Conservation (phyloP, 805 yeast genomes). For the Danielia oregonensis region DNA sequence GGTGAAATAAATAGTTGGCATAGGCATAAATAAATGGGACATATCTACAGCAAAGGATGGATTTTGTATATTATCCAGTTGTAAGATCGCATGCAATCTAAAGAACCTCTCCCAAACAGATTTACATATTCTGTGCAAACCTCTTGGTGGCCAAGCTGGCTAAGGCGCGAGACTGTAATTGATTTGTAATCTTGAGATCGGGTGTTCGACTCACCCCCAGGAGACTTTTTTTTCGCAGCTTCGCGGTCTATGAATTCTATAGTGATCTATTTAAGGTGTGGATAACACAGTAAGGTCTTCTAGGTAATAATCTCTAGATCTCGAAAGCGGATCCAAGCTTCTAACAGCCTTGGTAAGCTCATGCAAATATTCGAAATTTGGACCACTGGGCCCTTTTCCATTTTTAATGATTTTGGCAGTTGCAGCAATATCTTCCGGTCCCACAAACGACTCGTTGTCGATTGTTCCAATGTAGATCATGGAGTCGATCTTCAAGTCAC, state of each 20-base stretch:
- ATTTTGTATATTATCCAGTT: too few relatives aligned
- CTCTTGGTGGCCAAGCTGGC: slow-evolving; percentile 50
- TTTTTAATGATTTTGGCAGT: slow-evolving; percentile 60
- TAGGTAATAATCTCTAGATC: slow-evolving; percentile 29
- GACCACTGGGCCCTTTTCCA: slow-evolving; percentile 78
- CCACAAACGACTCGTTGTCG: slow-evolving; percentile 77
- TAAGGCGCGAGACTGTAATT: slow-evolving; percentile 49
- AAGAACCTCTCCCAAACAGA: too few relatives aligned
- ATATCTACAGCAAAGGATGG: too few relatives aligned
- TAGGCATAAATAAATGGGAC: too few relatives aligned
- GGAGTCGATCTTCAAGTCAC: slow-evolving; percentile 47
- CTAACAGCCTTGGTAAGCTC: slow-evolving; percentile 47
- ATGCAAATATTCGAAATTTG: slow-evolving; percentile 66
- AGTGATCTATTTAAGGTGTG: background rate
- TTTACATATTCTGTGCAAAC: slow-evolving; percentile 2
- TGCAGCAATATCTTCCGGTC: slow-evolving; percentile 60
- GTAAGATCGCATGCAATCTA: too few relatives aligned
- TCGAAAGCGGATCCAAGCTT: slow-evolving; percentile 16
- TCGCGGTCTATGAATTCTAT: background rate
- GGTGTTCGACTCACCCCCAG: slow-evolving; percentile 51
- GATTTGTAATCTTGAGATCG: slow-evolving; percentile 44
- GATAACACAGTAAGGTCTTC: slow-evolving; percentile 24
- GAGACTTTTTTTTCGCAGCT: slow-evolving; percentile 23
- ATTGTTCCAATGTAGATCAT: slow-evolving; percentile 80
- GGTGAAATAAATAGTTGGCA: too few relatives aligned